Percentiles rank a stretch among this genome's conserved stretches.
phyloP scores from a whole-genome alignment of 2,329 filamentous ascomycete species.

The Xylaria sp. region DNA sequence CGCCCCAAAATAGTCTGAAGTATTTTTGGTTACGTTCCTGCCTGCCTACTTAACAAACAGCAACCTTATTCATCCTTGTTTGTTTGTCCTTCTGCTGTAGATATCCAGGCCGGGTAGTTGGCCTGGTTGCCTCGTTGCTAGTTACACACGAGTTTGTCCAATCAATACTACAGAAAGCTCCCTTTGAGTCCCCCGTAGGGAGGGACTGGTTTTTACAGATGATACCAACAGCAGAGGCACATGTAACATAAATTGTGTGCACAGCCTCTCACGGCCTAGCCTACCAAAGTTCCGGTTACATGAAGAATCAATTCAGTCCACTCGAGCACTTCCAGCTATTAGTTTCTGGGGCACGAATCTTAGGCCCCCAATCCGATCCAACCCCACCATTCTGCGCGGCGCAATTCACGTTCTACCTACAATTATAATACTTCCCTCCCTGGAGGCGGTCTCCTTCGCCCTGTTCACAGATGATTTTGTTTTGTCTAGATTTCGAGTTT shows the following conservation, averaged over 20 bases:
- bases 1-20: background rate
- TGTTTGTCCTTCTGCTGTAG: background rate
- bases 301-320: background rate
- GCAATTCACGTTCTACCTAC: background rate
- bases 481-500: background rate
- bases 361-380: conserved; percentile 1
- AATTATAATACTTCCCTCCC: background rate
- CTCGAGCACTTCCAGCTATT: background rate
- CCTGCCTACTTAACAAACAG: background rate
- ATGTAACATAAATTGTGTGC: background rate
- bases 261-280: background rate
- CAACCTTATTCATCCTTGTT: background rate
- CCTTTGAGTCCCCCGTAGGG: background rate
- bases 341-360: background rate
- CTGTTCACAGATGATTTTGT: background rate
- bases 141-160: background rate
- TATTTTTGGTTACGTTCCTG: background rate
- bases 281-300: background rate
- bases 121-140: background rate
- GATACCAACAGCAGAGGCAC: too few species aligned
- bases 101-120: background rate
- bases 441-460: background rate
- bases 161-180: background rate
- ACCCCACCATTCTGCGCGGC: conserved; percentile 21
- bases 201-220: background rate